Evolutionary conservation across 306 rosid species (phyloP).

Genomic region (Pterocarpus macrocarpus): DNA sequence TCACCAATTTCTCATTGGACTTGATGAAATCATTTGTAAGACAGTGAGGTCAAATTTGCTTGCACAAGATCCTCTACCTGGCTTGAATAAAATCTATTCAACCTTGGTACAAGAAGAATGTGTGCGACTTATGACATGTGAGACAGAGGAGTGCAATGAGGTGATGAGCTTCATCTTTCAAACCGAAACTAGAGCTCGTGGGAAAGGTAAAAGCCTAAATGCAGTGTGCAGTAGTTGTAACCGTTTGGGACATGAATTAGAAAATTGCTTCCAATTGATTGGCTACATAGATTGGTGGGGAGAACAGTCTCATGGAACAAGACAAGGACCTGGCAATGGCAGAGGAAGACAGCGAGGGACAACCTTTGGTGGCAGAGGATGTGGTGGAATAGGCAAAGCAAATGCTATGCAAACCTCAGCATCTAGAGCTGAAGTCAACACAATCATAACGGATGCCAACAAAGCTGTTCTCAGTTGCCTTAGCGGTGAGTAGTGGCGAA

Average conservation of each 20-base stretch:
- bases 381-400: not conserved
- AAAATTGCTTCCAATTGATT: not conserved
- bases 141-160: not conserved
- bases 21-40: too few relatives aligned
- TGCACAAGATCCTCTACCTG: slow-evolving; percentile 3
- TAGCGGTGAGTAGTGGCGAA: not conserved
- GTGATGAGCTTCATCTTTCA: not conserved
- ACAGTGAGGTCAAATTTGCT: too few relatives aligned
- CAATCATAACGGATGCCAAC: not conserved
- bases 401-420: not conserved
- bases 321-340: not conserved
- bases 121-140: not conserved
- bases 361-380: not conserved
- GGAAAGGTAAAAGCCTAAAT: not conserved
- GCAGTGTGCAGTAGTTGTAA: not conserved
- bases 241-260: not conserved
- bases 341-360: not conserved
- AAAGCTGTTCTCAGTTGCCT: not conserved
- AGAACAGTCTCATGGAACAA: not conserved
- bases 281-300: not conserved
- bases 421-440: too few relatives aligned
- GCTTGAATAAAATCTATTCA: not conserved
- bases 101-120: not conserved
- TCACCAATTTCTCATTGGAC: too few relatives aligned
- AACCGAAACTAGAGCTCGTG: not conserved